These are phyloP conservation scores for Phytopythium mirpurense DNA, from an alignment of 352 stramenopile species.

Conservation along the genomic window DNA sequence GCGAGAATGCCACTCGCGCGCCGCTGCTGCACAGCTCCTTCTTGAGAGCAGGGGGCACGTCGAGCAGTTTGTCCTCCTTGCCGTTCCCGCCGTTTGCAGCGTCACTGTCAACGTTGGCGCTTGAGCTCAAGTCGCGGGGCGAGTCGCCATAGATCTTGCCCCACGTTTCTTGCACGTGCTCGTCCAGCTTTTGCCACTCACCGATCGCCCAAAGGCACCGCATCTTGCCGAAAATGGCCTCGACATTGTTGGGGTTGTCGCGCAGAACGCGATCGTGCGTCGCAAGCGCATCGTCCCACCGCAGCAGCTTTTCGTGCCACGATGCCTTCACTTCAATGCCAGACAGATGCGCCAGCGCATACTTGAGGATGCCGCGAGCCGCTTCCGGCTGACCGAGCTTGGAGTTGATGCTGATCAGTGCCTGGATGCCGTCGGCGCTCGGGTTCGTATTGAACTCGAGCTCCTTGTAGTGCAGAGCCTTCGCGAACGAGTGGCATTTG, in stretches of 20 bases:
- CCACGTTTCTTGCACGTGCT: slow-evolving; percentile 88
- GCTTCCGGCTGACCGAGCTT: slow-evolving; percentile 95
- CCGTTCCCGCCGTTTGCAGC: slow-evolving; percentile 24
- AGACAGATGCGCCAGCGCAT: slow-evolving; percentile 71
- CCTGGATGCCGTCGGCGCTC: slow-evolving; percentile 93
- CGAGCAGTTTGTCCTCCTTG: slow-evolving; percentile 48
- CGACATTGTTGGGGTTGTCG: slow-evolving; percentile 83
- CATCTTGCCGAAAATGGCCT: slow-evolving; percentile 97
- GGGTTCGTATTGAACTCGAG: slow-evolving; percentile 94
- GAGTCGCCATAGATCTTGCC: slow-evolving; percentile 76
- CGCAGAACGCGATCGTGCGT: slow-evolving; percentile 90
- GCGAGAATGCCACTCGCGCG: slow-evolving; percentile 70
- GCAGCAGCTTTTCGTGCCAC: slow-evolving; percentile 98
- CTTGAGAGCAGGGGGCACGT: slow-evolving; percentile 78
- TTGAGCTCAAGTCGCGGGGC: slow-evolving; percentile 2
- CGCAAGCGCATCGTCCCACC: slow-evolving; percentile 95
- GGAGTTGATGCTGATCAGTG: slow-evolving; percentile 99
- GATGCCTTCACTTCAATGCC: slow-evolving; percentile 91
- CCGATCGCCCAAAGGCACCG: slow-evolving; percentile 97
- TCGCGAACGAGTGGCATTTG: slow-evolving; percentile 98
- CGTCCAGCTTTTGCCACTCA: slow-evolving; percentile 95
- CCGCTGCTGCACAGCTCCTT: slow-evolving; percentile 84
- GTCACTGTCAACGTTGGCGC: slow-evolving; percentile 19
- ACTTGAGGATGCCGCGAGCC: slow-evolving; percentile 98
- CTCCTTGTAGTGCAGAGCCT: slow-evolving; percentile 98